Evolutionary conservation across 2,329 filamentous ascomycete genomes (phyloP), one percentile per base, ranked within the genome.

Genomic region (Stagonosporopsis tanaceti): DNA sequence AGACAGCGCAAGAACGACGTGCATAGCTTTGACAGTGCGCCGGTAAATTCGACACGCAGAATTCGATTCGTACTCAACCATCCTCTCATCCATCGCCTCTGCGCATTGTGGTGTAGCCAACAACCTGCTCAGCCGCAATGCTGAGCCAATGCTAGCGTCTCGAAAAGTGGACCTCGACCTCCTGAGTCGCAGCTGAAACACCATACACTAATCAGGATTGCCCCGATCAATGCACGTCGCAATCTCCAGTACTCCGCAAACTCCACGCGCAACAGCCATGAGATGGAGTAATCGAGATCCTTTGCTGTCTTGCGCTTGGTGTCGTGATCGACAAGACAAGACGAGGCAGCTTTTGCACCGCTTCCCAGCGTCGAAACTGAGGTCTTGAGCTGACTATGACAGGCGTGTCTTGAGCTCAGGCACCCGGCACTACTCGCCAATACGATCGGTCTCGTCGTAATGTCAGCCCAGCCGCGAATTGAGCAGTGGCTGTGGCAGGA

Each of bases 401-500:
- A 38, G 17, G 14, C 24, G 30, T 34, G 24, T 17, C n/a, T 11
- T 40, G 35, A 34, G 47, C 53, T 46, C 20, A 56, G 40, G 40
- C 47, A 47, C 47, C n/a, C 41, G 35, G 37, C 41, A 30, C 40
- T 40, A 50, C 28, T 56, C 41, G 47, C 53, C 47, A 38, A 56
- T 42, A 56, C 35, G 53, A 25, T 35, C 27, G 22, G 28, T 17
- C 34, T 46, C 11, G 37, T 47, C 42, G 30, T 39, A 52, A 47
- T 32, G 30, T 14, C 11, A 14, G 47, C 53, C 35, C 11, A n/a
- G 47, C 53, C 37, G 53, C 20, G 47, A 47, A 42, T 51, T 47
- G 47, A 57, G 53, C n/a, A 52, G 53, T 52, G 53, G 47, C 53
- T 57, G 42, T 57, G 53, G 24, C 42, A 30, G 53, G 50, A 25